These are phyloP conservation scores for Paspalum notatum DNA, from an alignment of 176 grass and related monocot genomes.

Conservation along the genomic window DNA sequence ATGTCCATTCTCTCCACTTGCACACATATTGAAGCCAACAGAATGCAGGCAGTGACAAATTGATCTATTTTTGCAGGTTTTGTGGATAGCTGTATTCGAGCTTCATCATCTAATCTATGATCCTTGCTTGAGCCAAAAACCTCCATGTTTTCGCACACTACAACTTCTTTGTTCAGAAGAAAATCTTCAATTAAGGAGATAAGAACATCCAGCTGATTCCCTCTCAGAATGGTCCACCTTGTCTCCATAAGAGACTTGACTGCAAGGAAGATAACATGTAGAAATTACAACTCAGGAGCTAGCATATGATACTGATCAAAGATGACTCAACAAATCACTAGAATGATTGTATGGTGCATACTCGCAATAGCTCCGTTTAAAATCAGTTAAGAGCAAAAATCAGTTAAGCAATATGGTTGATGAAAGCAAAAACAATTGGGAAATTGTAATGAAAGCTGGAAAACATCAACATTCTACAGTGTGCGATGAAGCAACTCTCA, in stretches of 20 bases:
- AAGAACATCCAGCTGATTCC: conserved; percentile 49
- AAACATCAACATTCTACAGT: background rate
- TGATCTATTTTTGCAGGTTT: conserved; percentile 55
- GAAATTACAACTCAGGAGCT: conserved; percentile 12
- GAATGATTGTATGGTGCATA: background rate
- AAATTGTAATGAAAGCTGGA: conserved; percentile 4
- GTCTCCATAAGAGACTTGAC: conserved; percentile 61
- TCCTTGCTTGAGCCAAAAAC: conserved; percentile 29
- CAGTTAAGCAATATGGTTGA: background rate
- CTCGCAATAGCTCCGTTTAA: conserved; percentile 9
- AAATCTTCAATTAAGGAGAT: conserved; percentile 72
- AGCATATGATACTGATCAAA: conserved; percentile 11
- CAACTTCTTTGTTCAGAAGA: conserved; percentile 63
- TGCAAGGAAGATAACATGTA: conserved; percentile 53
- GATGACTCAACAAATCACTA: conserved; percentile 8
- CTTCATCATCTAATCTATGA: conserved; percentile 38
- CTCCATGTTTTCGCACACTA: conserved; percentile 48
- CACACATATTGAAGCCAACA: conserved; percentile 68
- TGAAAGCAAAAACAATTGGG: background rate
- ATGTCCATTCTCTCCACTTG: conserved; percentile 56
- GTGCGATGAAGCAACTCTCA: conserved; percentile 9
- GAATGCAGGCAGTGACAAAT: conserved; percentile 67
- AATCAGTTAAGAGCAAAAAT: conserved; percentile 28
- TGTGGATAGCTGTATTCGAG: conserved; percentile 40
- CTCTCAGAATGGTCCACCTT: conserved; percentile 51